Percentiles rank a stretch among this genome's conserved stretches.
Evolutionary conservation across 2,329 filamentous ascomycete species (phyloP).

Genomic region (Nigrospora oryzae): DNA sequence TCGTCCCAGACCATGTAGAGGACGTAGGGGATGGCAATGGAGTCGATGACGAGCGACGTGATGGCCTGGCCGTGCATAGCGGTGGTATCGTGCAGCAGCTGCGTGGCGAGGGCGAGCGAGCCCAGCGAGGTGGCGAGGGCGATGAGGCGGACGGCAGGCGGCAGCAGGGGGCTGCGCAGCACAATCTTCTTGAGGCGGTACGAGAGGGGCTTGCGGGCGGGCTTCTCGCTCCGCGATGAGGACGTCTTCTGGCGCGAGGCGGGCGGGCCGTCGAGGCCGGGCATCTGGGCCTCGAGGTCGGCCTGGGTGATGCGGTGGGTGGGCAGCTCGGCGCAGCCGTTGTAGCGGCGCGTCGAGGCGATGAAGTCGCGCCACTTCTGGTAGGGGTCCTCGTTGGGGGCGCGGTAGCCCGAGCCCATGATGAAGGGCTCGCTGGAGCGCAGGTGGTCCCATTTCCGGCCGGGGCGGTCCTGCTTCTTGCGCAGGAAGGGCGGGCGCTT

Average conservation of each 20-base stretch:
- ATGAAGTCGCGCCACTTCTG: constrained; percentile 45
- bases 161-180: constrained; percentile 76
- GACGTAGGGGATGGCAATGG: constrained; percentile 81
- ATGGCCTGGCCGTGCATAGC: constrained; percentile 59
- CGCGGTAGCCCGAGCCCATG: constrained; percentile 36
- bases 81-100: constrained; percentile 17
- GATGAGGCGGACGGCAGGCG: constrained; percentile 71
- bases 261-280: constrained; percentile 28
- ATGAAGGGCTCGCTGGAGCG: constrained; percentile 52
- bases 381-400: constrained; percentile 29
- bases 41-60: constrained; percentile 84
- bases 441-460: constrained; percentile 52
- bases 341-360: constrained; percentile 40
- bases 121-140: constrained; percentile 77
- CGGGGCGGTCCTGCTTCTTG: constrained; percentile 37
- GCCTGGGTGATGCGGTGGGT: constrained; percentile 7
- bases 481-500: constrained; percentile 36
- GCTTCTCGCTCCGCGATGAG: constrained; percentile 22
- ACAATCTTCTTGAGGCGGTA: constrained; percentile 58
- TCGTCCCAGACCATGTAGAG: constrained; percentile 94
- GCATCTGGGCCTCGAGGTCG: constrained; percentile 21
- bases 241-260: constrained; percentile 25
- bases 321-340: constrained; percentile 24
- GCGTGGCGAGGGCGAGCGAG: constrained; percentile 69
- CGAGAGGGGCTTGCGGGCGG: constrained; percentile 19